Base-by-base conservation (phyloP, 75 land plant genomes). In the Cupressus sempervirens region DNA sequence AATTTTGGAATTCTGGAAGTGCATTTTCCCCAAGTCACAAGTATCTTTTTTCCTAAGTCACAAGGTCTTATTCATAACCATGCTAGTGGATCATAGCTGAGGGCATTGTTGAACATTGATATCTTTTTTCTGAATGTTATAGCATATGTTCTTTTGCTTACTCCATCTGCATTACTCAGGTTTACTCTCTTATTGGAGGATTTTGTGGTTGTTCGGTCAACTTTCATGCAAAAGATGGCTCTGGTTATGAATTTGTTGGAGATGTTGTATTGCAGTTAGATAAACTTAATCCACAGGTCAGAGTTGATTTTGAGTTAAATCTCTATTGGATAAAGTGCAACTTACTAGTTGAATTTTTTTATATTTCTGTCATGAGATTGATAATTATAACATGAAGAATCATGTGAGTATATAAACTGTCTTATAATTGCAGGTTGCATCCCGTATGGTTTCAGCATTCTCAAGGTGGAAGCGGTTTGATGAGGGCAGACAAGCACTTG, bases 151-250 rank as follows among this genome's bases (percentile, higher is more conserved):
- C n/a, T 23, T 83, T 16, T 30, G 62, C 54, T 29, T 32, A 1
- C 56, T 48, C 52, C 65, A 52, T 76, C 11, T 29, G 48, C 83
- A 32, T 50, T 35, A 14, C 83, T 86, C 87, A 97, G 97, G 99
- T 98, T 12, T 98, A 98, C 89, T 93, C 98, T 26, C 87, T 98
- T 7, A 89, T 98, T 84, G 97, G 99, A 89, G 98, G 94, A 36
- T 98, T 98, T 50, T 93, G 94, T 85, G 92, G 91, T 45, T 91
- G 97, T 82, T 90, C 91, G 41, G 97, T 98, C 41, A 98, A 96
- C 76, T 96, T 98, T 93, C 98, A 98, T 85, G 95, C 96, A 38
- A 98, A 96, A 82, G 99, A 98, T 88, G 99, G 99, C 8, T 96
- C 98, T 32, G 99, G 99, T 62, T 98, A 98, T 85, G 87, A 89